These are phyloP conservation scores for Didymella glomerata DNA, from an alignment of 2,329 filamentous ascomycete species.

Conservation along the genomic window DNA sequence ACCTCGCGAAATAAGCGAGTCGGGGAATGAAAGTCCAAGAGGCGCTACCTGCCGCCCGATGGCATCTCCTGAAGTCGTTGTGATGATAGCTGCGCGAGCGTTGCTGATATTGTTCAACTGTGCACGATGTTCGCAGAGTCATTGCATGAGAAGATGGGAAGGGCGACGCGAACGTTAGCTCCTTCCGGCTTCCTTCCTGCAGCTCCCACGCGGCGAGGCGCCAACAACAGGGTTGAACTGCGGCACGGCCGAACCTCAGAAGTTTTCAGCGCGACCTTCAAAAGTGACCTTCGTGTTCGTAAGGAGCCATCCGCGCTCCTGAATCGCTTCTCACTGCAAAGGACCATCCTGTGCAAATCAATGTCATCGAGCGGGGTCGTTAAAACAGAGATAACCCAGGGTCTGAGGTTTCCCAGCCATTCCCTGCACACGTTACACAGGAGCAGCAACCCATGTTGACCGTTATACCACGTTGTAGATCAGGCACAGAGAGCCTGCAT, in stretches of 20 bases:
- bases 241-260: conserved; percentile 9
- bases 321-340: conserved; percentile 3
- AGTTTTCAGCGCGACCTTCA: conserved; percentile 4
- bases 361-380: conserved; percentile 9
- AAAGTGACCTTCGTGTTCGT: background rate
- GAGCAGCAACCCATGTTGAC: conserved; percentile 11
- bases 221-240: conserved; percentile 10
- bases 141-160: conserved; percentile 3
- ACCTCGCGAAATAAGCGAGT: conserved; percentile 5
- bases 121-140: conserved; percentile 3
- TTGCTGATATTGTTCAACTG: conserved; percentile 6
- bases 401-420: conserved; percentile 3
- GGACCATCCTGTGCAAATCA: background rate
- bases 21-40: conserved; percentile 2
- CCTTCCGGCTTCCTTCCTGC: conserved; percentile 5
- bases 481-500: conserved; percentile 5
- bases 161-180: conserved; percentile 10
- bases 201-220: conserved; percentile 16
- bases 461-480: conserved; percentile 16
- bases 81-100: background rate
- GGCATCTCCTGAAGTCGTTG: background rate
- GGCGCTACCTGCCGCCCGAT: background rate
- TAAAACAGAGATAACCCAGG: conserved; percentile 10
- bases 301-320: background rate
- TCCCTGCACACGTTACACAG: conserved; percentile 10